A percentile compares a stretch with the other conserved stretches of the same genome.
Evolutionary conservation across 176 grass and related monocot genomes (phyloP).

Genomic region (sorghum (Sorghum bicolor)): Sorghum_bicolor_NCBIv3 NC_012876.2:61404001-61404500

Average conservation of each 20-base stretch:
- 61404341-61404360: constrained; percentile 1
- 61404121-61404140: background rate
- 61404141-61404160: background rate
- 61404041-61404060: constrained; percentile 12
- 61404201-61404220: background rate
- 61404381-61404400: background rate
- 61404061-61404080: constrained; percentile 11
- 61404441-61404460: background rate
- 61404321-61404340: background rate
- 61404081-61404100: background rate
- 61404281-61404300: constrained; percentile 35
- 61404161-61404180: background rate
- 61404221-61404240: constrained; percentile 21
- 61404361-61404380: background rate
- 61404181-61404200: background rate
- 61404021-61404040: background rate
- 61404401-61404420: background rate
- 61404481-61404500: background rate
- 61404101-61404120: background rate
- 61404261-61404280: constrained; percentile 18
- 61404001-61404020: constrained; percentile 30
- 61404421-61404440: background rate
- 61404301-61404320: background rate
- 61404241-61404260: background rate
- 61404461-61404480: background rate